These are phyloP conservation scores for Vararia minispora DNA, from an alignment of 768 basidiomycete species.

Conservation along the genomic window DNA sequence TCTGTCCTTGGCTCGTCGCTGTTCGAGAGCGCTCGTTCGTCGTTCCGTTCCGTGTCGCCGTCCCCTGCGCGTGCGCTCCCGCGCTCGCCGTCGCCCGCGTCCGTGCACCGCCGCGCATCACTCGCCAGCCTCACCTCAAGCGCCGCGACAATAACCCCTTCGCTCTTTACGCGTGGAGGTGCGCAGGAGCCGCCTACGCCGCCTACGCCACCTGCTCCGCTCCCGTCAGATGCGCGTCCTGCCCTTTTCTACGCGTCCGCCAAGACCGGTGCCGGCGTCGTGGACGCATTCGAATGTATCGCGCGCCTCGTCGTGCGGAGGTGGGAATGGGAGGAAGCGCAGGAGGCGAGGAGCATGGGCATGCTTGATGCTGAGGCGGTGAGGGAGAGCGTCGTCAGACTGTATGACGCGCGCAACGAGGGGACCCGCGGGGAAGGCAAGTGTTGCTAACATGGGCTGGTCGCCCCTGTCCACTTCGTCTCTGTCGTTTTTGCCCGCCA, in stretches of 20 bases:
- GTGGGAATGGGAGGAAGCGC: slow-evolving; percentile 58
- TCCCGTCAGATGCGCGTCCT: slow-evolving; percentile 41
- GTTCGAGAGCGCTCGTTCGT: slow-evolving; percentile 50
- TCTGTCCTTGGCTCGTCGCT: slow-evolving; percentile 62
- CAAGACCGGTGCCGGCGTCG: slow-evolving; percentile 64
- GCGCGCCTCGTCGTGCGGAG: slow-evolving; percentile 46
- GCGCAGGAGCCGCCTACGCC: slow-evolving; percentile 7
- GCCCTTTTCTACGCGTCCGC: slow-evolving; percentile 68
- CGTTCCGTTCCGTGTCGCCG: slow-evolving; percentile 32
- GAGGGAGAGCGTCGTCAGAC: no score
- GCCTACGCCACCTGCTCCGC: slow-evolving; percentile 10
- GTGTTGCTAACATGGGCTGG: no score
- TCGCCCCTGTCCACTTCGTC: no score
- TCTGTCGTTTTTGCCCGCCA: no score
- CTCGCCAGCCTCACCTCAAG: slow-evolving; percentile 12
- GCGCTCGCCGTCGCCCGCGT: slow-evolving; percentile 15
- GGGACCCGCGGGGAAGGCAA: no score
- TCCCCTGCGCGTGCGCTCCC: slow-evolving; percentile 13
- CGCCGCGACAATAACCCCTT: slow-evolving; percentile 18
- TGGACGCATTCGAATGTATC: slow-evolving; percentile 69
- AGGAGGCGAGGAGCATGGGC: slow-evolving; percentile 34
- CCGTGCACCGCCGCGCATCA: slow-evolving; percentile 10
- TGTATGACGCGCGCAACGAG: no score
- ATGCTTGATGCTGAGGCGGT: slow-evolving; percentile 29
- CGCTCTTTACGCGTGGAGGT: slow-evolving; percentile 12